These are phyloP conservation scores for Globisporangium middletonii DNA, from an alignment of 352 stramenopile genomes.

Conservation along the genomic window DNA sequence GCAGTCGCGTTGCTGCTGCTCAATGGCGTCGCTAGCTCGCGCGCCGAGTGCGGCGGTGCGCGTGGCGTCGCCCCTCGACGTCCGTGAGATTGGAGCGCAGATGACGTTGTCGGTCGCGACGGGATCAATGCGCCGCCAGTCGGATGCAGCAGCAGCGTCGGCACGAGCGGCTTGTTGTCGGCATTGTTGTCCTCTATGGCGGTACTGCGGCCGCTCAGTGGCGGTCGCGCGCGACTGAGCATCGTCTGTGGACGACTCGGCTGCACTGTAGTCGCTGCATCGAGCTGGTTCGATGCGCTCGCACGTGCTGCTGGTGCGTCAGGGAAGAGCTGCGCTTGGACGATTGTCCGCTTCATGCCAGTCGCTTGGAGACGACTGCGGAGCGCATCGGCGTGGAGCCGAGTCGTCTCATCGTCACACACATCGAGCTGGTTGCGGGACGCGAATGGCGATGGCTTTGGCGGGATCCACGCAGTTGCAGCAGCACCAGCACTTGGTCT, in stretches of 20 bases:
- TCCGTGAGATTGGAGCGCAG: slow-evolving; percentile 6
- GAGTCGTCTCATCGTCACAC: slow-evolving; percentile 7
- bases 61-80: not conserved
- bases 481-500: not conserved
- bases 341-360: slow-evolving; percentile 49
- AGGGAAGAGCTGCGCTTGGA: slow-evolving; percentile 45
- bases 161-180: slow-evolving; percentile 23
- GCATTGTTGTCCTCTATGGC: not conserved
- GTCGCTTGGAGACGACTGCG: slow-evolving; percentile 47
- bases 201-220: not conserved
- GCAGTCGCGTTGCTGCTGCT: not conserved
- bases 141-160: slow-evolving; percentile 20
- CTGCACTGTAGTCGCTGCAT: not conserved
- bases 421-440: not conserved
- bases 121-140: slow-evolving; percentile 36
- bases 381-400: slow-evolving; percentile 13
- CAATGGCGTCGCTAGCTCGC: slow-evolving; percentile 1
- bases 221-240: too few relatives aligned
- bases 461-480: not conserved
- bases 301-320: slow-evolving; percentile 4
- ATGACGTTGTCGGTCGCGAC: slow-evolving; percentile 38
- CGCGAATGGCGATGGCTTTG: not conserved
- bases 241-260: not conserved
- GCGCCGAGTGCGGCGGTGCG: slow-evolving; percentile 16
- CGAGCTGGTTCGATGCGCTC: slow-evolving; percentile 12